These are phyloP conservation scores for Termitomyces heimii DNA, from an alignment of 768 basidiomycete genomes.

Conservation along the genomic window DNA sequence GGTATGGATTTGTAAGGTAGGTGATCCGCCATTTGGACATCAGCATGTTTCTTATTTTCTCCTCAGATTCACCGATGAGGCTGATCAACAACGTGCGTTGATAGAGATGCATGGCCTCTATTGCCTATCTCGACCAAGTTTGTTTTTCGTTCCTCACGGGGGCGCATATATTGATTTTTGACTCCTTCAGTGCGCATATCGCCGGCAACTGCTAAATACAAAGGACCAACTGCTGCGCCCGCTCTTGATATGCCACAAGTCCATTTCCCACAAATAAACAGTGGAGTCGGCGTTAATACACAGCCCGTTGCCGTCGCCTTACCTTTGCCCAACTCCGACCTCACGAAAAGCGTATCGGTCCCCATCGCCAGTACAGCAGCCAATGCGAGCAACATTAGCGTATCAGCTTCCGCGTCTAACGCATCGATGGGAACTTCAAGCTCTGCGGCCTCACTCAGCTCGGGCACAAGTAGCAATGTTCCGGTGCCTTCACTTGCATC, in stretches of 20 bases:
- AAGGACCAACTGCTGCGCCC: constrained; percentile 42
- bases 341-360: constrained; percentile 63
- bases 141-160: constrained; percentile 22
- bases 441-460: constrained; percentile 47
- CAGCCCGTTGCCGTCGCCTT: constrained; percentile 42
- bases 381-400: constrained; percentile 26
- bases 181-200: constrained; percentile 73
- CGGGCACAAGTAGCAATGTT: constrained; percentile 42
- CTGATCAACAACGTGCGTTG: constrained; percentile 84
- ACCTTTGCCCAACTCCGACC: constrained; percentile 37
- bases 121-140: constrained; percentile 84
- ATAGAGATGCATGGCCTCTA: constrained; percentile 91
- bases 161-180: constrained; percentile 24
- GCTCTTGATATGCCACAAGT: constrained; percentile 41
- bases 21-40: constrained; percentile 15
- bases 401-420: constrained; percentile 37
- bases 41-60: constrained; percentile 12
- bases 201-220: constrained; percentile 85
- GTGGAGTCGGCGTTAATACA: constrained; percentile 24
- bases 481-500: constrained; percentile 47
- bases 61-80: constrained; percentile 76
- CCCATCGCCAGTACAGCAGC: constrained; percentile 52
- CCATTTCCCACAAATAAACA: constrained; percentile 30
- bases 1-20: constrained; percentile 90
- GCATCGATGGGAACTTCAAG: constrained; percentile 46